These are phyloP conservation scores for Hevea brasiliensis DNA, from an alignment of 345 rosid species.

Conservation along the genomic window DNA sequence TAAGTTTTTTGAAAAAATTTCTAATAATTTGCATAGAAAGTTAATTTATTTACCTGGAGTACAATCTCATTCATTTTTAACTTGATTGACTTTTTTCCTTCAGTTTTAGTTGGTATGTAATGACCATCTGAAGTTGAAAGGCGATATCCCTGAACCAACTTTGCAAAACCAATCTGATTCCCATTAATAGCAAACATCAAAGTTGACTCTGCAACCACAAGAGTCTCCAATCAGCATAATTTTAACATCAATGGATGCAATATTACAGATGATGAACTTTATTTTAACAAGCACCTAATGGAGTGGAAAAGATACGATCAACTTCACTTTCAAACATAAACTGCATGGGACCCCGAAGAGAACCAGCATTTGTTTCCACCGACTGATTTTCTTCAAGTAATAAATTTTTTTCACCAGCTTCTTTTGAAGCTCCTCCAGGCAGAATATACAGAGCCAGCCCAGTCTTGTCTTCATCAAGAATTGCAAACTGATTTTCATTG, in stretches of 20 bases:
- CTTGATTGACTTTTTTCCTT: conserved; percentile 81
- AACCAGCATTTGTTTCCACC: conserved; percentile 53
- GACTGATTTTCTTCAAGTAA: conserved; percentile 58
- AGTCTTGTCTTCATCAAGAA: conserved; percentile 93
- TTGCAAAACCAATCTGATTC: conserved; percentile 75
- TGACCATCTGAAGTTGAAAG: conserved; percentile 76
- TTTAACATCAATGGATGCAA: conserved; percentile 14
- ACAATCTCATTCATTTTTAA: conserved; percentile 80
- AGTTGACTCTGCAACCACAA: conserved; percentile 69
- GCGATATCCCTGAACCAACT: conserved; percentile 78
- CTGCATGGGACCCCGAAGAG: conserved; percentile 75
- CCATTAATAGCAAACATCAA: conserved; percentile 89
- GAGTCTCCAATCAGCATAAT: conserved; percentile 34
- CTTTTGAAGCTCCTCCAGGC: conserved; percentile 60
- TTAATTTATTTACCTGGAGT: conserved; percentile 63
- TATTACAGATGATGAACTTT: conserved; percentile 18
- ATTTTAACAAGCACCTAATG: conserved; percentile 65
- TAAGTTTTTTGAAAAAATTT: background rate
- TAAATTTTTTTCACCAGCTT: conserved; percentile 56
- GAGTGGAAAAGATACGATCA: conserved; percentile 89
- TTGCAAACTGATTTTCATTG: conserved; percentile 79
- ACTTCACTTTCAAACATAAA: conserved; percentile 92
- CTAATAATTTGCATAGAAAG: background rate
- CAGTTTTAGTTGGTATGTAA: conserved; percentile 76
- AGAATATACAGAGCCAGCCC: conserved; percentile 73